Evolutionary conservation across 164 flowering plant species (phyloP).

Genomic region (Vitis amurensis): DNA sequence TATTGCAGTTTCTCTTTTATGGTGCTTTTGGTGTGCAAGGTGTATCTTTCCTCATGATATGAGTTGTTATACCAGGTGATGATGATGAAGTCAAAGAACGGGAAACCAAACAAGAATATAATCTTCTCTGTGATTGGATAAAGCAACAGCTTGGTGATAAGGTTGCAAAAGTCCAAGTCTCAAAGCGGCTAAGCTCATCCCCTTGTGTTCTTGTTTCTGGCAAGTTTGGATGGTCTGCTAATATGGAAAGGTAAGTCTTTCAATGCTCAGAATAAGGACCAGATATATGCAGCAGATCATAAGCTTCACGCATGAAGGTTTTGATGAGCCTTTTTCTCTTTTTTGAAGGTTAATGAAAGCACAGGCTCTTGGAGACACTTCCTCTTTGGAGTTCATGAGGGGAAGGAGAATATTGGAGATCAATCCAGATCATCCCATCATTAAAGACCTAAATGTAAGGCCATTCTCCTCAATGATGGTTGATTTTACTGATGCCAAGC

Average conservation of each 20-base stretch:
- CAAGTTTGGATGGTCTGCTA: slow-evolving; percentile 99
- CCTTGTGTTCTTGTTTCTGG: slow-evolving; percentile 99
- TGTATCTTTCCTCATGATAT: slow-evolving; percentile 1
- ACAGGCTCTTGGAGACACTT: slow-evolving; percentile 85
- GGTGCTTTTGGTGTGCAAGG: not conserved
- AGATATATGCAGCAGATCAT: not conserved
- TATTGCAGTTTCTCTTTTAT: not conserved
- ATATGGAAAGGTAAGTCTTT: slow-evolving; percentile 86
- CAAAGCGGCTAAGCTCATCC: slow-evolving; percentile 89
- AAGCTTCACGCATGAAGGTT: not conserved
- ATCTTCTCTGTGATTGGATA: slow-evolving; percentile 92
- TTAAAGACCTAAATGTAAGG: slow-evolving; percentile 84
- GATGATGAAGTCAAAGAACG: slow-evolving; percentile 92
- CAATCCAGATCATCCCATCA: slow-evolving; percentile 90
- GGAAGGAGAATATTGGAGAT: slow-evolving; percentile 91
- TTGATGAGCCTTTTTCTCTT: slow-evolving; percentile 1
- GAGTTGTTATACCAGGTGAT: slow-evolving; percentile 52
- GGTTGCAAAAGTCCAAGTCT: slow-evolving; percentile 94
- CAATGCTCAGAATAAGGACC: not conserved
- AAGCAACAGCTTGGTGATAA: slow-evolving; percentile 96
- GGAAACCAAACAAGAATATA: slow-evolving; percentile 77
- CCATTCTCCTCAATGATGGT: not conserved
- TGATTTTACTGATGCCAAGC: not conserved
- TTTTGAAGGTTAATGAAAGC: slow-evolving; percentile 87
- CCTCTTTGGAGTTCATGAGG: slow-evolving; percentile 91